Conservation (phyloP, 495 filamentous ascomycete species). For the Neurospora terricola region DNA sequence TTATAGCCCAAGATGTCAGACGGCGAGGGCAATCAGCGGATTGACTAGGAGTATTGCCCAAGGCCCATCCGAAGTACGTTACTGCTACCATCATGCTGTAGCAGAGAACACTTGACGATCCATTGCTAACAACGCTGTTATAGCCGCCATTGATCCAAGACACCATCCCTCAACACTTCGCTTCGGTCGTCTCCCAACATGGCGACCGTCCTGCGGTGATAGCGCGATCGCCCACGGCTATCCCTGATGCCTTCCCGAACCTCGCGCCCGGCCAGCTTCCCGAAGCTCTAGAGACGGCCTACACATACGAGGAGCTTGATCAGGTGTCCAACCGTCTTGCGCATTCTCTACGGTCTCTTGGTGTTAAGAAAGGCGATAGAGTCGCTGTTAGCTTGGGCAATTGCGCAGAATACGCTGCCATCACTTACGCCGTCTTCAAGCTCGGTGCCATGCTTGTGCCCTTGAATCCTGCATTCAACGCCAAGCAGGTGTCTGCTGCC, state of each 20-base stretch:
- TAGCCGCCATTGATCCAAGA: conserved; percentile 19
- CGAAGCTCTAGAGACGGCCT: conserved; percentile 29
- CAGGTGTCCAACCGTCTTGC: conserved; percentile 67
- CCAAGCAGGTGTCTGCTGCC: conserved; percentile 65
- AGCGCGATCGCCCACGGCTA: conserved; percentile 26
- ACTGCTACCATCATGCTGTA: neutral
- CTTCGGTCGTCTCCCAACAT: conserved; percentile 53
- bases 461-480: conserved; percentile 85
- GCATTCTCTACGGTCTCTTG: conserved; percentile 57
- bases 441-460: conserved; percentile 86
- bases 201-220: conserved; percentile 63
- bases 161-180: conserved; percentile 78
- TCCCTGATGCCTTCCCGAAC: conserved; percentile 3
- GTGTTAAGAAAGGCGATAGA: conserved; percentile 75
- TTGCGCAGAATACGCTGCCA: conserved; percentile 66
- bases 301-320: conserved; percentile 71
- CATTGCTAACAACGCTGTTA: neutral
- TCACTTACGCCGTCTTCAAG: conserved; percentile 86
- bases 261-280: conserved; percentile 5
- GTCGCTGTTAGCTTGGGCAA: conserved; percentile 85
- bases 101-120: neutral
- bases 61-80: conserved; percentile 4
- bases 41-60: conserved; percentile 2
- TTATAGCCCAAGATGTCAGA: neutral
- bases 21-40: neutral